Conservation (phyloP, 495 filamentous ascomycete species). For the Immersiella caudata region DNA sequence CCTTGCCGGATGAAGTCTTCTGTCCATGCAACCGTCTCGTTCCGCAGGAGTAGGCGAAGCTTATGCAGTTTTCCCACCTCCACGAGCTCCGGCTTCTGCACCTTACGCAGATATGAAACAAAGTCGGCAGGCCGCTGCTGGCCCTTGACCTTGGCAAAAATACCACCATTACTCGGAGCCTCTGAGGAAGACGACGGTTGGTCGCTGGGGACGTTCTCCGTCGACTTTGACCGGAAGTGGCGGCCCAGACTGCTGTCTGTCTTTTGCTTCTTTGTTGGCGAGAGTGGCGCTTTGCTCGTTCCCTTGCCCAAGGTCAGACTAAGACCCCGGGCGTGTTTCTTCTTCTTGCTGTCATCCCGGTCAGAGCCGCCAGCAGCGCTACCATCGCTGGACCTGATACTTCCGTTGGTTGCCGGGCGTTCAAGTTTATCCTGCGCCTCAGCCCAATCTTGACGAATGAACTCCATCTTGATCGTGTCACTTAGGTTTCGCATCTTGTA, state of each 20-base stretch:
- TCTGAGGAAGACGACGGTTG: conserved; percentile 46
- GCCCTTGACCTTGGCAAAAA: conserved; percentile 57
- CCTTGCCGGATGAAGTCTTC: conserved; percentile 85
- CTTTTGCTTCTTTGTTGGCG: conserved; percentile 56
- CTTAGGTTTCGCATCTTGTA: conserved; percentile 91
- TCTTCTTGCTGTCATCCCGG: conserved; percentile 54
- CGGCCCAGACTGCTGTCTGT: conserved; percentile 54
- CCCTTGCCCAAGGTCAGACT: conserved; percentile 76
- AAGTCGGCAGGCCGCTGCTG: conserved; percentile 73
- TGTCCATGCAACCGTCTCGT: conserved; percentile 94
- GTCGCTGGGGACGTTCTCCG: conserved; percentile 52
- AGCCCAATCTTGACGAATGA: conserved; percentile 83
- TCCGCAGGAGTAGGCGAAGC: conserved; percentile 82
- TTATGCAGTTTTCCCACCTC: conserved; percentile 96
- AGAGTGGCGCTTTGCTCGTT: conserved; percentile 41
- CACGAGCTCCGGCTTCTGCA: conserved; percentile 75
- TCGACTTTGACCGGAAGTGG: conserved; percentile 56
- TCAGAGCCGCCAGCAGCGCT: conserved; percentile 20
- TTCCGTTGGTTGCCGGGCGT: conserved; percentile 40
- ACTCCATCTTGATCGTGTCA: conserved; percentile 89
- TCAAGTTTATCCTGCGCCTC: conserved; percentile 56
- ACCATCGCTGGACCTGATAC: conserved; percentile 32
- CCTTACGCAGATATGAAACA: conserved; percentile 75
- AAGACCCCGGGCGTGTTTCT: conserved; percentile 69
- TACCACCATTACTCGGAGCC: conserved; percentile 38